Evolutionary conservation across 2,329 filamentous ascomycete species (phyloP), one percentile per base, ranked within the genome.

Genomic region (Ceratocystis cubensis): DNA sequence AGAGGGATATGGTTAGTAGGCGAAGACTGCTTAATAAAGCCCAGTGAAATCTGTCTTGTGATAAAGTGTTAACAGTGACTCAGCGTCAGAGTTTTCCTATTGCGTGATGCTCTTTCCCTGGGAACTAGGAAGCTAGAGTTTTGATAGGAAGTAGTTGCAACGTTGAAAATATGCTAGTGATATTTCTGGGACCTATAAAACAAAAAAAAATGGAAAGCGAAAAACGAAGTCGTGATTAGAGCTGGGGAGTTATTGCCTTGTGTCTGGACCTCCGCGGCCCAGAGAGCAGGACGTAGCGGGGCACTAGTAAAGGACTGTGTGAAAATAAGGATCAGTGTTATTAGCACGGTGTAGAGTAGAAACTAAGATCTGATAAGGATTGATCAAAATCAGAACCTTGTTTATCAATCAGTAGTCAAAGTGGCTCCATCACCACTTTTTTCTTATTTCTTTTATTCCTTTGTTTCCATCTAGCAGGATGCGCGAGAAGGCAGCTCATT

Each of bases 301-400:
- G 53, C 56, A 66, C 57, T 63, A 41, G 65, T 41, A 13, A 4
- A 41, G 61, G 48, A 37, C 65, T 30, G 65, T 66, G 65, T 37
- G 20, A 48, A 30, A 44, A 64, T 17, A 41, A 37, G 44, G 22
- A 5, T 2, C 1, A 17, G 13, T 33, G 15, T 1, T 17, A 46
- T 45, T 37, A 17, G 41, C 64, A 65, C 64, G 50, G 45, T 25
- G n/a, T 13, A 1, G 7, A 53, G n/a, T 25, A 13, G 20, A 37
- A 22, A 17, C 17, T 15, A 65, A 17, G 28, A 56, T 53, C 46
- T 57, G 46, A 56, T 57, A 65, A 65, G 48, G 3, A 25, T 17
- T 15, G 41, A 20, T 25, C 25, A 46, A 2, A 50, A 33, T 63
- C 41, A 30, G 44, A 30, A 41, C 37, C 37, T 15, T 13, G 30